phyloP scores from a whole-genome alignment of 2,329 filamentous ascomycete species.

The Chaetothyriales sp. region DNA sequence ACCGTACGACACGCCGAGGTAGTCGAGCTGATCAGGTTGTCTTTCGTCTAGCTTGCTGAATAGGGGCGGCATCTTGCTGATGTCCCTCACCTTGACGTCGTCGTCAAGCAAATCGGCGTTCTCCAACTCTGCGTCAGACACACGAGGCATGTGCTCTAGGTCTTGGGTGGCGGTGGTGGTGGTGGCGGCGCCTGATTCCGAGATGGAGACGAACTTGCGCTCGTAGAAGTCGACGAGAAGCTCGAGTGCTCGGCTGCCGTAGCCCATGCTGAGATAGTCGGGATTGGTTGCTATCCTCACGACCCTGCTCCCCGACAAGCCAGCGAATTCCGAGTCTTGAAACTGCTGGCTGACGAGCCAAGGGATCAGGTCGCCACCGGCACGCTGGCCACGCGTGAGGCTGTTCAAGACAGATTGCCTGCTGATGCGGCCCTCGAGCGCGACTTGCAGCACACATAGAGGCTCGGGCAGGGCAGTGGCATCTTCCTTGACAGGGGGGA shows the following conservation, averaged over 20 bases:
- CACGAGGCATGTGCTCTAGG: constrained; percentile 54
- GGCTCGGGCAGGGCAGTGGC: constrained; percentile 76
- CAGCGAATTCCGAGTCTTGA: constrained; percentile 92
- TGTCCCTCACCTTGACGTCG: constrained; percentile 79
- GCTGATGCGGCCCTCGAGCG: constrained; percentile 89
- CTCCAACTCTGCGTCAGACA: constrained; percentile 70
- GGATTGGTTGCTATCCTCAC: constrained; percentile 95
- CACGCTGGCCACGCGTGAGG: constrained; percentile 74
- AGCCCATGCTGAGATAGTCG: constrained; percentile 84
- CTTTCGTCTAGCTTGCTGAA: constrained; percentile 80
- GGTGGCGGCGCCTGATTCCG: constrained; percentile 42
- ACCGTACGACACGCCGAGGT: constrained; percentile 89
- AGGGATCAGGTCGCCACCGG: constrained; percentile 84
- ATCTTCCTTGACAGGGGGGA: constrained; percentile 67
- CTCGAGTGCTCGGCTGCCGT: constrained; percentile 76
- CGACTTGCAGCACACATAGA: constrained; percentile 85
- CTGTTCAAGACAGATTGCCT: constrained; percentile 81
- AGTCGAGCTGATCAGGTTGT: constrained; percentile 68
- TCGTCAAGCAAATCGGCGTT: constrained; percentile 66
- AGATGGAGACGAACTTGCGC: constrained; percentile 74
- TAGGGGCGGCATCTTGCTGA: constrained; percentile 79
- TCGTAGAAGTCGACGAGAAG: constrained; percentile 88
- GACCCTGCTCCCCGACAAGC: constrained; percentile 77
- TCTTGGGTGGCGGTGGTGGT: constrained; percentile 26
- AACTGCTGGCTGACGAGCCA: constrained; percentile 98